Conservation (phyloP, 2,329 filamentous ascomycete species). For the Byssoonygena ceratinophila region DNA sequence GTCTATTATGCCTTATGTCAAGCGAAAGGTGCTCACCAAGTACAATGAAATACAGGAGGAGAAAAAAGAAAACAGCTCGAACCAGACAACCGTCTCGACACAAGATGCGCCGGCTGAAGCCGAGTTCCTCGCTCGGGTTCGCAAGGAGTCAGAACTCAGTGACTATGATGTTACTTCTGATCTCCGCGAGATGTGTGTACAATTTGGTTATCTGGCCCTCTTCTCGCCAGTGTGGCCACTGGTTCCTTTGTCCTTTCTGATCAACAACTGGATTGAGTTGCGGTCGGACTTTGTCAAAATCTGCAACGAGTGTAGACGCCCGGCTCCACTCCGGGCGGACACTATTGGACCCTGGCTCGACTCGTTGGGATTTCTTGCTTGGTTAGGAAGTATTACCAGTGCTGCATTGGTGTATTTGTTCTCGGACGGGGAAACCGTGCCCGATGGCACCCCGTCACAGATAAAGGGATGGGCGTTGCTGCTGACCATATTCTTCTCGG, state of each 20-base stretch:
- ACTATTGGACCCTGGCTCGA: conserved; percentile 90
- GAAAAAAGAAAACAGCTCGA: conserved; percentile 19
- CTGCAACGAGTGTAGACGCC: conserved; percentile 75
- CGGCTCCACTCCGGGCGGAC: conserved; percentile 79
- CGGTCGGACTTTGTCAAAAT: conserved; percentile 93
- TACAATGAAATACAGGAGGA: conserved; percentile 63
- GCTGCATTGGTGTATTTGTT: conserved; percentile 86
- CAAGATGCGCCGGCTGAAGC: conserved; percentile 67
- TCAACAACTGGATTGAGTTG: conserved; percentile 95
- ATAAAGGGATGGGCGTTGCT: conserved; percentile 74
- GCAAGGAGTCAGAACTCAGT: conserved; percentile 69
- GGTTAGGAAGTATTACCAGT: conserved; percentile 82
- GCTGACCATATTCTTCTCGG: conserved; percentile 69
- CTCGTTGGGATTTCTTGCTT: conserved; percentile 77
- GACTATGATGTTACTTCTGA: conserved; percentile 84
- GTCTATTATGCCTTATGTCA: conserved; percentile 71
- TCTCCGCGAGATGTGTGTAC: conserved; percentile 86
- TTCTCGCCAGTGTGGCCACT: conserved; percentile 94
- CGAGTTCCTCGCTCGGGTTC: conserved; percentile 67
- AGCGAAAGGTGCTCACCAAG: conserved; percentile 65
- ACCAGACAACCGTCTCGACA: conserved; percentile 39
- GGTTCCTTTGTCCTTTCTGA: conserved; percentile 75
- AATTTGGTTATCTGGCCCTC: conserved; percentile 77
- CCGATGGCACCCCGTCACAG: conserved; percentile 38
- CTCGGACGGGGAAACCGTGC: conserved; percentile 39